Evolutionary conservation across 192 early-diverging fungal species (phyloP).

Genomic region (Coemansia furcata): DNA sequence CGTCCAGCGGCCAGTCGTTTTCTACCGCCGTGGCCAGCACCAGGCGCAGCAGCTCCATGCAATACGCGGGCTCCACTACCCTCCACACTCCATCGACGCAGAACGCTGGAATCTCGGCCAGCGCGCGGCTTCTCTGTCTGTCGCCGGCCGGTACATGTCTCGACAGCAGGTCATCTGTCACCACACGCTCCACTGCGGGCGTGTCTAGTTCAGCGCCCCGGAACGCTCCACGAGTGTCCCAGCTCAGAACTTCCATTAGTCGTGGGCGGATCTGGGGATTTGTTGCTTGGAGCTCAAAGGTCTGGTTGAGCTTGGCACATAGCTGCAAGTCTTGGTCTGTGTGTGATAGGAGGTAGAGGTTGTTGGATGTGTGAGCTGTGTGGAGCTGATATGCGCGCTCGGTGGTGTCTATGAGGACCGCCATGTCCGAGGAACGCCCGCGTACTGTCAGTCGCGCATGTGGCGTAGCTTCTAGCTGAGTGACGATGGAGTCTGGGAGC

Average conservation of each 20-base stretch:
- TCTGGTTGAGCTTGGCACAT: conserved; percentile 39
- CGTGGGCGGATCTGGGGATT: conserved; percentile 36
- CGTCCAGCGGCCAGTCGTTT: conserved; percentile 32
- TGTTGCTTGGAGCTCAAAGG: conserved; percentile 40
- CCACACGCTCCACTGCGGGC: background rate
- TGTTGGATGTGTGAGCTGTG: conserved; percentile 51
- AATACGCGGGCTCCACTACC: conserved; percentile 15
- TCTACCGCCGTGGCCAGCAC: conserved; percentile 41
- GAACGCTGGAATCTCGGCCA: conserved; percentile 46
- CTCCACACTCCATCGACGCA: conserved; percentile 4
- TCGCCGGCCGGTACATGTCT: conserved; percentile 34
- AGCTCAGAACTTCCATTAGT: conserved; percentile 29
- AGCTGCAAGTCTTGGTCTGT: conserved; percentile 17
- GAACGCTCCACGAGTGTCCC: conserved; percentile 41
- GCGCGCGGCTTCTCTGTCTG: conserved; percentile 13
- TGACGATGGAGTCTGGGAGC: conserved; percentile 30
- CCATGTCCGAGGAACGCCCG: conserved; percentile 35
- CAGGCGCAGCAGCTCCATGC: conserved; percentile 41
- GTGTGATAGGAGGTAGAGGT: conserved; percentile 32
- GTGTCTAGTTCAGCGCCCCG: conserved; percentile 42
- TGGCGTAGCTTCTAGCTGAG: conserved; percentile 25
- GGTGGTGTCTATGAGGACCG: conserved; percentile 23
- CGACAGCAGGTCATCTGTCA: conserved; percentile 16
- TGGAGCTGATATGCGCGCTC: conserved; percentile 33
- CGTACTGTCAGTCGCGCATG: conserved; percentile 20